Evolutionary conservation across 129 eudicot species (phyloP), one percentile per base, ranked within the genome.

Genomic region (Centella asiatica): DNA sequence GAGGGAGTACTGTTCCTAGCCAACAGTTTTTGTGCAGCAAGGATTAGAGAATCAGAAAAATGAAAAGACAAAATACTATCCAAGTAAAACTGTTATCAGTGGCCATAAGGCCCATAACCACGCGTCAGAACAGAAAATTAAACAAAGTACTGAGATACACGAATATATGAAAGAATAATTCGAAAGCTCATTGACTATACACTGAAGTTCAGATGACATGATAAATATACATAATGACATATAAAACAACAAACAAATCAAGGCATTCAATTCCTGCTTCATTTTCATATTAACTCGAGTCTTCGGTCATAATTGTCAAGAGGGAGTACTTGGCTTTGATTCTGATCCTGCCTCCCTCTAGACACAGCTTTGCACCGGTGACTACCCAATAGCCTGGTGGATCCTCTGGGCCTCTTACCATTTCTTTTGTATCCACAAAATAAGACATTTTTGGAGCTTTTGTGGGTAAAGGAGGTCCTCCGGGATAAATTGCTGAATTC

Each of bases 381-480:
- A 87, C 92, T 70, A 93, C 99, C 99, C 96, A 93, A 67, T 93
- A 85, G 23, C 99, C 99, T 0, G 96, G 99, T 17, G 90, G 81
- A 55, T 87, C 92, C 71, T 87, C 99, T 1, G 99, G 99, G 26
- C 96, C 99, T 74, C 99, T 57, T 29, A 85, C 73, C 96, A 84
- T 93, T 51, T 93, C 99, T 68, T 68, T 87, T 3, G 92, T 84
- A 50, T 93, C 99, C 14, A 93, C 99, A 62, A 87, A 84, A 53
- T 24, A 27, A 0, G 89, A 70, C 88, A 93, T 71, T 65, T 85
- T 93, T 2, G 95, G 96, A 24, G 84, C 70, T 64, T 71, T 71
- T 27, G 71, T 49, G 1, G 89, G 89, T 20, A 57, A 19, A 46
- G 99, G 99, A 24, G 99, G 99, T 0, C 96, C 96, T 13, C 69